phyloP scores from a whole-genome alignment of 805 yeast genomes.

The Wickerhamiella domercqiae region DNA sequence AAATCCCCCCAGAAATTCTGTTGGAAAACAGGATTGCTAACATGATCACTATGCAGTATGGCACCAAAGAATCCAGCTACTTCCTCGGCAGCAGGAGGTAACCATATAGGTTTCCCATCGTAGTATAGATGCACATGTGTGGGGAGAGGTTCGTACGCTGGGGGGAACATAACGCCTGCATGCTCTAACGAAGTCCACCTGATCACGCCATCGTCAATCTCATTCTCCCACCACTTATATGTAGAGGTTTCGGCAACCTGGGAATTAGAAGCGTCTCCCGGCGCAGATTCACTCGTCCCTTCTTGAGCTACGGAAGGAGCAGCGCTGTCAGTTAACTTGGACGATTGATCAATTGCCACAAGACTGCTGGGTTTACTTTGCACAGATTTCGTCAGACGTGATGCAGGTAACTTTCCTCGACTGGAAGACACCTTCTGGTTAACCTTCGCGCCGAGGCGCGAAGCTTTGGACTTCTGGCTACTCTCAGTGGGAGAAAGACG shows the following conservation, averaged over 20 bases:
- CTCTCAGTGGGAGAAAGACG: too few relatives aligned
- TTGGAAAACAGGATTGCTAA: conserved; percentile 70
- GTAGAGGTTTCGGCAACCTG: conserved; percentile 20
- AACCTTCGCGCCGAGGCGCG: too few relatives aligned
- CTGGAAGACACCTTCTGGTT: too few relatives aligned
- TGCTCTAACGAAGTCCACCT: conserved; percentile 84
- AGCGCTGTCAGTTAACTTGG: too few relatives aligned
- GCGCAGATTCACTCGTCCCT: too few relatives aligned
- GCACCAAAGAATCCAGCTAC: conserved; percentile 94
- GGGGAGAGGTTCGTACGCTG: conserved; percentile 79
- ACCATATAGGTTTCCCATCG: conserved; percentile 55
- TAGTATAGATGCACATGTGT: conserved; percentile 57
- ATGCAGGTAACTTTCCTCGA: too few relatives aligned
- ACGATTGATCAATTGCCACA: too few relatives aligned
- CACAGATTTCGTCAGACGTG: too few relatives aligned
- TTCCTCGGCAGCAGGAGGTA: conserved; percentile 80
- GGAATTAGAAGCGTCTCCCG: background rate
- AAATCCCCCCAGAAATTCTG: conserved; percentile 79
- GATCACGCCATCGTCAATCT: conserved; percentile 52
- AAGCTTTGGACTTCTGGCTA: too few relatives aligned
- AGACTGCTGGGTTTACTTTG: too few relatives aligned
- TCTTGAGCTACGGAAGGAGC: too few relatives aligned
- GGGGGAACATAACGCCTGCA: conserved; percentile 87
- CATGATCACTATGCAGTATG: conserved; percentile 68
- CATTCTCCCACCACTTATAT: conserved; percentile 74